phyloP scores from a whole-genome alignment of 176 grass and related monocot genomes.

The Oryza longistaminata region DNA sequence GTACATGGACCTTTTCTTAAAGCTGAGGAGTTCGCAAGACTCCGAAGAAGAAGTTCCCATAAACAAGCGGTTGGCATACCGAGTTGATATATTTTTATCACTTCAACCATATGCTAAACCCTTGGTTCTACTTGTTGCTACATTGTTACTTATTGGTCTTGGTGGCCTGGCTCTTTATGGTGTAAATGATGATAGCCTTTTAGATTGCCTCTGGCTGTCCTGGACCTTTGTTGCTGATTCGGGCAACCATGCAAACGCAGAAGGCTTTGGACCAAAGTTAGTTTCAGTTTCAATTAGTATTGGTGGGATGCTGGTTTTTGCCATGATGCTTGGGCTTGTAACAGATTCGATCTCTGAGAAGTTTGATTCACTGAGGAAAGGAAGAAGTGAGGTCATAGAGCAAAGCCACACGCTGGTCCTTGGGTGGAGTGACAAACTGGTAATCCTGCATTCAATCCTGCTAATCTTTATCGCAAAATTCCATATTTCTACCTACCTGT shows the following conservation, averaged over 20 bases:
- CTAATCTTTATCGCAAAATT: not conserved
- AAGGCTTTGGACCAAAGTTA: conserved; percentile 65
- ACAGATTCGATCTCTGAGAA: conserved; percentile 80
- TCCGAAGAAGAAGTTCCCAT: conserved; percentile 64
- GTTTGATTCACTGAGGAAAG: conserved; percentile 85
- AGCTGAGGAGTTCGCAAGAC: conserved; percentile 38
- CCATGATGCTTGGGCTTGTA: conserved; percentile 87
- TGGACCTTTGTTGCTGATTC: conserved; percentile 80
- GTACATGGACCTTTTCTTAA: conserved; percentile 50
- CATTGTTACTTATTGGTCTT: conserved; percentile 68
- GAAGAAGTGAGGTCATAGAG: conserved; percentile 74
- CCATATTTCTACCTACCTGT: not conserved
- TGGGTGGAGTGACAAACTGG: conserved; percentile 80
- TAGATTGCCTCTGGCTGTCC: conserved; percentile 69
- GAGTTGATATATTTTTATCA: conserved; percentile 68
- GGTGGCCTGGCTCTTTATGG: conserved; percentile 64
- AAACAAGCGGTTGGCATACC: conserved; percentile 70
- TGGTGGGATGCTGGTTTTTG: conserved; percentile 79
- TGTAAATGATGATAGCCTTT: conserved; percentile 62
- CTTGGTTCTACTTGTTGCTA: conserved; percentile 67
- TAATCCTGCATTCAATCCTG: conserved; percentile 32
- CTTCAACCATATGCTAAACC: conserved; percentile 72
- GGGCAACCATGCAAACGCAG: conserved; percentile 67
- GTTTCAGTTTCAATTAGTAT: conserved; percentile 77
- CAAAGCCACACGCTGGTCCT: conserved; percentile 69